phyloP scores from a whole-genome alignment of 116 monocot genomes.

The Phalaenopsis hybrid region DNA sequence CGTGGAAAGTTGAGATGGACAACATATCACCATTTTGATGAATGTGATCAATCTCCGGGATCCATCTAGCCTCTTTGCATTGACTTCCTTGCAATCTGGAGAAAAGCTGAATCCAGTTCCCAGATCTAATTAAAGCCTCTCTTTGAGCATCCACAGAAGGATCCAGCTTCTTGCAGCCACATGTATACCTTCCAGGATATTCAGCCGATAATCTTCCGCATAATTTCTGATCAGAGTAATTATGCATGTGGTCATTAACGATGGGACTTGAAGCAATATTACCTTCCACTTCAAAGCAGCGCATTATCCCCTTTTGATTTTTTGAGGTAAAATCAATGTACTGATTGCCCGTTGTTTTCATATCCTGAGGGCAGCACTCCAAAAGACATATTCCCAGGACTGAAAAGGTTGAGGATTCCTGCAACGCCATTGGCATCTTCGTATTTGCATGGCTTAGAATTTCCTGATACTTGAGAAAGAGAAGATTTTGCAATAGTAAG shows the following conservation, averaged over 20 bases:
- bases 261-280: not conserved
- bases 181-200: conserved; percentile 16
- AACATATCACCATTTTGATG: conserved; percentile 33
- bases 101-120: conserved; percentile 51
- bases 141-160: conserved; percentile 14
- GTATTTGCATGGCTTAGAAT: conserved; percentile 30
- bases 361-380: conserved; percentile 6
- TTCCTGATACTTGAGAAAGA: conserved; percentile 39
- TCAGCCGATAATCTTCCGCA: not conserved
- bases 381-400: conserved; percentile 42
- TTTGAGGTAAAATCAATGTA: not conserved
- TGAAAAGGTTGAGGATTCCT: conserved; percentile 37
- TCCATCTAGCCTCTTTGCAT: conserved; percentile 24
- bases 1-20: conserved; percentile 48
- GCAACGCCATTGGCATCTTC: conserved; percentile 45
- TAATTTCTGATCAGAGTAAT: conserved; percentile 11
- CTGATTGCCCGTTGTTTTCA: conserved; percentile 2
- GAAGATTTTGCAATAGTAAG: not conserved
- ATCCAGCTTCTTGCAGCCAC: conserved; percentile 32
- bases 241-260: not conserved
- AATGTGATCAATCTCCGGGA: conserved; percentile 61
- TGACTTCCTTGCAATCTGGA: conserved; percentile 12
- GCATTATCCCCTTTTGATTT: not conserved
- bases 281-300: conserved; percentile 11
- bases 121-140: conserved; percentile 21